Base-by-base conservation (phyloP, 805 yeast species). In the Kockiozyma suomiensis region DNA sequence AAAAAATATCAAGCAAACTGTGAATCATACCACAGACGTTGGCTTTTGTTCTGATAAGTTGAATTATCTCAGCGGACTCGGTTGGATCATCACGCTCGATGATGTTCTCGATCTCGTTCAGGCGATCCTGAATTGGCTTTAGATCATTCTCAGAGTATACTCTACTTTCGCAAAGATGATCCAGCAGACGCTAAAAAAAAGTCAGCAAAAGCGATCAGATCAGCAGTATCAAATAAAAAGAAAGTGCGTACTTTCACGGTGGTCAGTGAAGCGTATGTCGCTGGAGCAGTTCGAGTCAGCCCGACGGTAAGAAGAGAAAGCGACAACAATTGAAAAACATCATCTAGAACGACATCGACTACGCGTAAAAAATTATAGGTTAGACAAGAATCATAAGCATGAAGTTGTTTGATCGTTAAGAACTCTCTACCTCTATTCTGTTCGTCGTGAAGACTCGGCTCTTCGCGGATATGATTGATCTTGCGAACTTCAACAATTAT, bases 221-320 rank as follows among this genome's bases (percentile, higher is more conserved):
- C 23, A 42, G 21, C 21, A 47, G 38, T 30, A 30, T 30, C 33
- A 7, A 30, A 30, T 30, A 6, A 21, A 38, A 8, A 48, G n/a
- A 12, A 25, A 21, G n/a, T 17, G 46, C 66, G 7, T 30, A 64
- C 67, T 58, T 64, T 61, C 38, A 94, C 96, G 0, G 98, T 90
- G 43, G 91, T 81, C 43, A 93, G 76, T 2, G 96, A 88, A 4
- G 96, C 93, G 74, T 88, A 94, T 0, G 97, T 89, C 3, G 97
- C 97, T 0, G 98, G 97, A 0, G 97, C 96, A 37, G 90, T 82
- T 67, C 90, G 86, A 49, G 88, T 87, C 68, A 90, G 78, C 2
- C 99, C 99, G 60, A 96, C 94, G 1, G 98, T 90, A 70, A 93
- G 83, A 73, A 92, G 90, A 66, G 94, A 87, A 53, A 94, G 79